phyloP scores from a whole-genome alignment of 2,329 filamentous ascomycete species.

The Aureobasidium sp. region DNA sequence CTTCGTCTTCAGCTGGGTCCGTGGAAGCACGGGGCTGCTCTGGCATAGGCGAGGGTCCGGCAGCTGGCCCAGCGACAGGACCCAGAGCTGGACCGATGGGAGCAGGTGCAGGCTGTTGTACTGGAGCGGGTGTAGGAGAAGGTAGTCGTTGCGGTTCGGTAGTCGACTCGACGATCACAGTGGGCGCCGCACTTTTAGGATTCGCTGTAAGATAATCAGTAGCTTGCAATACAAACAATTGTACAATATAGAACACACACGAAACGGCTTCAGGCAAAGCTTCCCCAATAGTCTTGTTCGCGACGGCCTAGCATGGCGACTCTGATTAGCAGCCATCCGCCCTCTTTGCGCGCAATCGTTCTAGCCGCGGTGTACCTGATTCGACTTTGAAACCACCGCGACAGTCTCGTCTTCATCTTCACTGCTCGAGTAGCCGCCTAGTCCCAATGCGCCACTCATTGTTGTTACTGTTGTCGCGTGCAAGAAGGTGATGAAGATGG shows the following conservation, averaged over 20 bases:
- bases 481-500: background rate
- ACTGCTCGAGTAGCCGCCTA: conserved; percentile 37
- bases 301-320: conserved; percentile 14
- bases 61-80: conserved; percentile 6
- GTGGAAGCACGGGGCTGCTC: conserved; percentile 10
- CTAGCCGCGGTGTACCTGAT: conserved; percentile 13
- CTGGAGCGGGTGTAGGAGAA: background rate
- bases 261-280: conserved; percentile 2
- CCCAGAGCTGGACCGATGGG: conserved; percentile 2
- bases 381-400: conserved; percentile 13
- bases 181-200: background rate
- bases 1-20: background rate
- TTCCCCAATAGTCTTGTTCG: conserved; percentile 12
- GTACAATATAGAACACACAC: background rate
- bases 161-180: background rate
- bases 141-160: background rate
- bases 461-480: background rate
- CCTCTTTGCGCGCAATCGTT: background rate
- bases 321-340: conserved; percentile 40
- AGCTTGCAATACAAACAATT: conserved; percentile 11
- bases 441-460: conserved; percentile 30
- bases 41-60: conserved; percentile 12
- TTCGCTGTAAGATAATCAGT: conserved; percentile 1
- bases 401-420: conserved; percentile 33
- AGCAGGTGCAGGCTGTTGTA: background rate